Base-by-base conservation (phyloP, 2,329 filamentous ascomycete species). In the Penicillium hesseltinei region DNA sequence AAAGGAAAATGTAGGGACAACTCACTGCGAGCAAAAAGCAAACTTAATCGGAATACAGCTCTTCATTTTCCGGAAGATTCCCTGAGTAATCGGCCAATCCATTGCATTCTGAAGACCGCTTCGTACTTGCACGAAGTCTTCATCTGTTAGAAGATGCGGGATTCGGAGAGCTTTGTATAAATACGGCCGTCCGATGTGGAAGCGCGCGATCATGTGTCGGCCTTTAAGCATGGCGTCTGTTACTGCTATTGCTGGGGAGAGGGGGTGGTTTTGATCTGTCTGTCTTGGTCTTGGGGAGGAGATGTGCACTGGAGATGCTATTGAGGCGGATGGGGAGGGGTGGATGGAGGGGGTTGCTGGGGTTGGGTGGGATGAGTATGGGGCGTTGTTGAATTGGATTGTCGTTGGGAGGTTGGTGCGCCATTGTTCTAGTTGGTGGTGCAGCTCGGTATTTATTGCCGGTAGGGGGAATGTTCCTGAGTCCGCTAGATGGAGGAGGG, bases 351-450 rank as follows among this genome's bases (percentile, higher is more conserved):
- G 54, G 2, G 64, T 60, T 39, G 44, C 57, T 25, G 64, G 66
- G 48, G 62, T 69, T 21, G 61, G 51, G 31, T 64, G 63, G 31
- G 33, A 55, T 31, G 25, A 61, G 58, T 39, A 56, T 2, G 54
- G 49, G 35, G 60, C 50, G 45, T 79, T 75, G 15, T 72, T 67
- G 59, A 81, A 81, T 56, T 81, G 78, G 19, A 82, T 73, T 8
- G 75, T 69, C 17, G 74, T 60, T 10, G 81, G 81, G 15, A 83
- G 77, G 53, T 82, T 81, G 5, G 67, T 72, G 27, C 80, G 79
- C 81, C 81, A 84, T 65, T 82, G 80, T 63, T 82, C 80, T 19
- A 83, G 76, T 67, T 84, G 81, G 66, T 83, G 80, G 49, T 79
- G 76, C 57, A 83, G 77, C 65, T 84, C 81, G 33, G 76, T 71